Percentiles rank a stretch among this genome's conserved stretches.
Conservation (phyloP, 192 early-diverging fungal species). For the Allomyces macrogynus region DNA sequence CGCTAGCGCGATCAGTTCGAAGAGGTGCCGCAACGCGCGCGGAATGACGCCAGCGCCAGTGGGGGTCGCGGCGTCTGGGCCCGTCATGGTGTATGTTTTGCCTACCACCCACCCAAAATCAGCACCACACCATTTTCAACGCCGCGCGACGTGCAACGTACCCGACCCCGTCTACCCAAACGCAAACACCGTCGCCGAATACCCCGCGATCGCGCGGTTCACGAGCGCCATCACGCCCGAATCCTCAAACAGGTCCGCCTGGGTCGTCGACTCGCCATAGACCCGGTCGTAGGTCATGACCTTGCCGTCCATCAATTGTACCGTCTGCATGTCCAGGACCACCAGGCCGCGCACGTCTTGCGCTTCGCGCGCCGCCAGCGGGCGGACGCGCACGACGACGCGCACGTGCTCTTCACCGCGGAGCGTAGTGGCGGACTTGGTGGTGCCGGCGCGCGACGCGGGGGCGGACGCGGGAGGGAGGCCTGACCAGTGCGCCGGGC, state of each 20-base stretch:
- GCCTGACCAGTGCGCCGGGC: too few species aligned
- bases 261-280: slow-evolving; percentile 11
- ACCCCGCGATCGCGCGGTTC: slow-evolving; percentile 22
- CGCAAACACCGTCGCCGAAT: slow-evolving; percentile 28
- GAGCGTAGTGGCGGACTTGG: too few species aligned
- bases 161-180: slow-evolving; percentile 37
- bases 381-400: too few species aligned
- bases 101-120: too few species aligned
- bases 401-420: too few species aligned
- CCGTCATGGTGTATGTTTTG: slow-evolving; percentile 37
- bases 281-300: slow-evolving; percentile 20
- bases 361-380: too few species aligned
- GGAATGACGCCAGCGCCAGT: slow-evolving; percentile 18
- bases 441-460: too few species aligned
- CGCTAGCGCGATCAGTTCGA: slow-evolving; percentile 5
- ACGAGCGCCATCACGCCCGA: slow-evolving; percentile 22
- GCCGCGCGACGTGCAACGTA: too few species aligned
- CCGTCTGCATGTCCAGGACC: too few species aligned
- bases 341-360: too few species aligned
- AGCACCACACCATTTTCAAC: too few species aligned
- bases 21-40: slow-evolving; percentile 19
- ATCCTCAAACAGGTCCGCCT: slow-evolving; percentile 20
- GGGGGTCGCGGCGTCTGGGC: slow-evolving; percentile 9
- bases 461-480: too few species aligned
- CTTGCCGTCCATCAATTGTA: slow-evolving; percentile 3